Percentiles rank a stretch among this genome's conserved stretches.
phyloP scores from a whole-genome alignment of 2,329 filamentous ascomycete species.

The Colletotrichum liriopes region DNA sequence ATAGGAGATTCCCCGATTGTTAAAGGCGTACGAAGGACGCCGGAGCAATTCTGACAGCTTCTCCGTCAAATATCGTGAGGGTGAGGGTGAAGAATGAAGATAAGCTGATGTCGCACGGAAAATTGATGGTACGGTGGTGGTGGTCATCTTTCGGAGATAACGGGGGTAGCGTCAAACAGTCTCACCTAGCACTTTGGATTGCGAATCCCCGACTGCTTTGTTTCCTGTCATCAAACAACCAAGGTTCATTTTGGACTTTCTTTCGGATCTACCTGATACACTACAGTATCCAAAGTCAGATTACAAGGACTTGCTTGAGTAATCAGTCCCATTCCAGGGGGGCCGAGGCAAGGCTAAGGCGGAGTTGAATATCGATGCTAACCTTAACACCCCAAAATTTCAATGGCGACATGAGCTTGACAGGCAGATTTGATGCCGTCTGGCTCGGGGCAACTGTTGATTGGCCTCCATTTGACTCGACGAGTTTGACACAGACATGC shows the following conservation, averaged over 20 bases:
- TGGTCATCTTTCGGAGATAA: not conserved
- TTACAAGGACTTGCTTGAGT: not conserved
- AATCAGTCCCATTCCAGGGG: too few relatives aligned
- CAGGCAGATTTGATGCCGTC: not conserved
- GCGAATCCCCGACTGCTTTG: too few relatives aligned
- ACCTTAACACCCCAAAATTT: too few relatives aligned
- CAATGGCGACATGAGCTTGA: too few relatives aligned
- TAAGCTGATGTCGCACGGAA: not conserved
- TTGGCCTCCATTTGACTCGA: not conserved
- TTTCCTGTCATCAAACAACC: not conserved
- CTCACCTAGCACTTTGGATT: not conserved
- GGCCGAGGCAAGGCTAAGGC: too few relatives aligned
- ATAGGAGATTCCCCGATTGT: not conserved
- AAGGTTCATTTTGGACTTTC: too few relatives aligned
- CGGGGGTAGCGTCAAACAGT: not conserved
- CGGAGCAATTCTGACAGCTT: not conserved
- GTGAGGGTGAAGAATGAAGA: not conserved
- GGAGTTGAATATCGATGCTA: too few relatives aligned
- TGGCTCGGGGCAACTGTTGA: not conserved
- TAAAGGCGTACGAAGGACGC: not conserved
- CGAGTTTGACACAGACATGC: not conserved
- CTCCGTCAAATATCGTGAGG: too few relatives aligned
- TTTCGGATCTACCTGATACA: not conserved
- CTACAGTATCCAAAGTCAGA: not conserved
- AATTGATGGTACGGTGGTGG: not conserved